Conservation (phyloP, 2,329 filamentous ascomycete genomes). For the Xylaria polymorpha region DNA sequence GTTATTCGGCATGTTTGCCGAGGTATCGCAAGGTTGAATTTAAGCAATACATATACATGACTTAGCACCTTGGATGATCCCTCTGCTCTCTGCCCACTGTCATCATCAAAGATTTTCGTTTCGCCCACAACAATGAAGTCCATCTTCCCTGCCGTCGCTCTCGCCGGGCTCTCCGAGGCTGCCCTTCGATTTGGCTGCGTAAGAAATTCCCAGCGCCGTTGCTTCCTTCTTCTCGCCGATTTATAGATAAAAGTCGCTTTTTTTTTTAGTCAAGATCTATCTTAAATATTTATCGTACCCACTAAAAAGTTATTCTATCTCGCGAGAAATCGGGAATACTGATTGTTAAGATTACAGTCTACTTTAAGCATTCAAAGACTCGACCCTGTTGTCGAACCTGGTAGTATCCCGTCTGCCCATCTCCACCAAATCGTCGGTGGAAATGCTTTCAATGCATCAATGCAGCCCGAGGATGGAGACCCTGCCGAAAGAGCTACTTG, state of each 20-base stretch:
- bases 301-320: neutral
- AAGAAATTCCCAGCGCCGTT: neutral
- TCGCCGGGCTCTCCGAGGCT: conserved; percentile 47
- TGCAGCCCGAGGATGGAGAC: conserved; percentile 45
- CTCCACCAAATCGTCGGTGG: conserved; percentile 51
- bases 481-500: conserved; percentile 45
- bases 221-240: neutral
- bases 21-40: conserved; percentile 1
- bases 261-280: neutral
- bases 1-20: conserved; percentile 41
- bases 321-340: neutral
- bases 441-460: conserved; percentile 50
- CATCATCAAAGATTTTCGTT: conserved; percentile 28
- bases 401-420: conserved; percentile 46
- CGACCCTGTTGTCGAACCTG: conserved; percentile 49
- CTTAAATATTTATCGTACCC: neutral
- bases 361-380: conserved; percentile 48
- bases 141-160: conserved; percentile 40
- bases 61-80: neutral
- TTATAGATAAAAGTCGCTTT: too few relatives aligned
- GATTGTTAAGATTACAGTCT: conserved; percentile 6
- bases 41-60: conserved; percentile 39
- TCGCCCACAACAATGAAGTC: conserved; percentile 45
- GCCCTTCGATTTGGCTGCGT: conserved; percentile 50
- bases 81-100: conserved; percentile 15